These are phyloP conservation scores for Gynandropsis gynandra DNA, from an alignment of 345 rosid genomes.

Conservation along the genomic window DNA sequence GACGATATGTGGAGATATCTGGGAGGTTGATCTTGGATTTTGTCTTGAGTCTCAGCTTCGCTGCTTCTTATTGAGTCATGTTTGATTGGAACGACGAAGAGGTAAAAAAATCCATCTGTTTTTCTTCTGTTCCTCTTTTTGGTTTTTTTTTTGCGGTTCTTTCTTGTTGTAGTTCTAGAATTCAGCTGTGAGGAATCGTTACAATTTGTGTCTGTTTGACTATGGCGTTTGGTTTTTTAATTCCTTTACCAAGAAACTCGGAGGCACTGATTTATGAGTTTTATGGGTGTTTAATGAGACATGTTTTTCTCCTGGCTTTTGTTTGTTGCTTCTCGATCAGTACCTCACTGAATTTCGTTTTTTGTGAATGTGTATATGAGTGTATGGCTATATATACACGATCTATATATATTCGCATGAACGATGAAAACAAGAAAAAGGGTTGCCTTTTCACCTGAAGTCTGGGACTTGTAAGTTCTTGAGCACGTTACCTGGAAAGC, in stretches of 20 bases:
- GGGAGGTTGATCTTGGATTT: conserved; percentile 27
- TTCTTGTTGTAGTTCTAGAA: too few relatives aligned
- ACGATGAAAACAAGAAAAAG: too few relatives aligned
- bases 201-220: not conserved
- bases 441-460: not conserved
- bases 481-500: too few relatives aligned
- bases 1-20: conserved; percentile 58
- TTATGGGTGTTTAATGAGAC: not conserved
- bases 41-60: conserved; percentile 24
- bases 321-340: not conserved
- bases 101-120: conserved; percentile 34
- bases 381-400: too few relatives aligned
- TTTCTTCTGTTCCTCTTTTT: not conserved
- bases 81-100: conserved; percentile 99
- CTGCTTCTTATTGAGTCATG: conserved; percentile 44
- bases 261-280: conserved; percentile 7
- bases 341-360: not conserved
- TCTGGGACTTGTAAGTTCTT: not conserved
- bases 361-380: not conserved
- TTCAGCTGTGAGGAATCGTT: not conserved
- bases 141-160: not conserved
- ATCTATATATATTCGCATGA: too few relatives aligned
- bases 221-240: not conserved
- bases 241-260: not conserved
- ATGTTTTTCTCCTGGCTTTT: not conserved